Conservation (phyloP, 192 early-diverging fungal species). For the Gaertneriomyces sp. region DNA sequence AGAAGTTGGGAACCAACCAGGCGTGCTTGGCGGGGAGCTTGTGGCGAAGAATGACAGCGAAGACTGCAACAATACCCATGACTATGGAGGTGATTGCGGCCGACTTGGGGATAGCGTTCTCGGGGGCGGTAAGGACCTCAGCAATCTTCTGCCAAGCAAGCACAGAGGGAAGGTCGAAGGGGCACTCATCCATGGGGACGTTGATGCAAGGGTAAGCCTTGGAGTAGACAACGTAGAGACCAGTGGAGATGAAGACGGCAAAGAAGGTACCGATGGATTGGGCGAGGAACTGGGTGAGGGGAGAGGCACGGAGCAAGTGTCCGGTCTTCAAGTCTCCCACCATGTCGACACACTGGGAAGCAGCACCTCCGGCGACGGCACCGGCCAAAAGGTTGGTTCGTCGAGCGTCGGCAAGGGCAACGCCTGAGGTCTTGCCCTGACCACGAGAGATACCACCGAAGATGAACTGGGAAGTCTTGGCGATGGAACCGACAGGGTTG, state of each 20-base stretch:
- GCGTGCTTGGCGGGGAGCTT: constrained; percentile 49
- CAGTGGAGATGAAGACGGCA: constrained; percentile 54
- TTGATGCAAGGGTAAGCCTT: constrained; percentile 64
- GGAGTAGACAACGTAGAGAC: constrained; percentile 58
- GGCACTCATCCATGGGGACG: constrained; percentile 25
- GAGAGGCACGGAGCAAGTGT: constrained; percentile 75
- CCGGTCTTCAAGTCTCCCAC: constrained; percentile 86
- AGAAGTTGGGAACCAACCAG: constrained; percentile 56
- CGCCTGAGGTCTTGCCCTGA: constrained; percentile 26
- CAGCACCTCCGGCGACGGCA: constrained; percentile 70
- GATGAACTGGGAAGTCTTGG: constrained; percentile 79
- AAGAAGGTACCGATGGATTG: constrained; percentile 77
- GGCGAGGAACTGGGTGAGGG: constrained; percentile 78
- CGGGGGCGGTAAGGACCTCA: constrained; percentile 15
- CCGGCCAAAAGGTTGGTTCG: constrained; percentile 74
- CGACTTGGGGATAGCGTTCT: constrained; percentile 37
- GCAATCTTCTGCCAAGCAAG: constrained; percentile 35
- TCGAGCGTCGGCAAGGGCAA: constrained; percentile 47
- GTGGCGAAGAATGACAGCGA: constrained; percentile 40
- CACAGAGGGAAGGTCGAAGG: constrained; percentile 40
- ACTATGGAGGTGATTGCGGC: constrained; percentile 35
- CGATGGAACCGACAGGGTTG: constrained; percentile 79
- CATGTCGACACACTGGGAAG: constrained; percentile 65
- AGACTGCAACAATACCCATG: constrained; percentile 44
- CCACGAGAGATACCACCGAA: constrained; percentile 76